Evolutionary conservation across 441 rosid species (phyloP), one percentile per base, ranked within the genome.

Genomic region (Adansonia rubrostipa): DNA sequence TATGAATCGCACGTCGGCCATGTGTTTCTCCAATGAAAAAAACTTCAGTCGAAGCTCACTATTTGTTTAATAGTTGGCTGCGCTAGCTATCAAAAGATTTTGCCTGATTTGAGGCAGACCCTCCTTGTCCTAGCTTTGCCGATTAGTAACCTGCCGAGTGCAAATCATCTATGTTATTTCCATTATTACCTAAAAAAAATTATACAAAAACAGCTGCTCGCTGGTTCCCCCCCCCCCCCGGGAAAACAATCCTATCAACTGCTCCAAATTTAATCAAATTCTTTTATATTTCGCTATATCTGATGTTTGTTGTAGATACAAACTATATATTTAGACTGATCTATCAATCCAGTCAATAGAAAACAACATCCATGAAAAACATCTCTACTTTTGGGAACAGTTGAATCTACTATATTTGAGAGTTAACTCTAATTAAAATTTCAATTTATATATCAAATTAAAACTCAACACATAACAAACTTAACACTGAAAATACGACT

Each of bases 1-100:
- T 24, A 71, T 71, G 14, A 53, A 13, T 19, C 65, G 11, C 17
- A 77, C 33, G 9, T 10, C 19, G 1, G 9, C 78, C 86, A 75
- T 83, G 13, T n/a, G 40, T 40, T 40, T 33, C 9, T 14, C 5
- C 10, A 14, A 36, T n/a, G 6, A 5, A 61, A 63, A 62, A 36
- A 2, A 28, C 10, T 63, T 33, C 44, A 62, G 44, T 62, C 44
- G 13, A 58, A 19, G 10, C 63, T 20, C 33, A 4, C 14, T 4
- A 19, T 0, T 50, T 13, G 56, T 10, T 13, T n/a, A 51, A 51
- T 36, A 36, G 40, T 4, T 36, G 40, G 5, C 5, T 5, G 14
- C 8, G 13, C 2, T 7, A 9, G 0, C 13, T 10, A 45, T 45
- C 11, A 45, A 45, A 10, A 48, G 14, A 11, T 48, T 8, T 40